These are phyloP conservation scores for Poa pratensis DNA, from an alignment of 176 grass and related monocot genomes.

Conservation along the genomic window DNA sequence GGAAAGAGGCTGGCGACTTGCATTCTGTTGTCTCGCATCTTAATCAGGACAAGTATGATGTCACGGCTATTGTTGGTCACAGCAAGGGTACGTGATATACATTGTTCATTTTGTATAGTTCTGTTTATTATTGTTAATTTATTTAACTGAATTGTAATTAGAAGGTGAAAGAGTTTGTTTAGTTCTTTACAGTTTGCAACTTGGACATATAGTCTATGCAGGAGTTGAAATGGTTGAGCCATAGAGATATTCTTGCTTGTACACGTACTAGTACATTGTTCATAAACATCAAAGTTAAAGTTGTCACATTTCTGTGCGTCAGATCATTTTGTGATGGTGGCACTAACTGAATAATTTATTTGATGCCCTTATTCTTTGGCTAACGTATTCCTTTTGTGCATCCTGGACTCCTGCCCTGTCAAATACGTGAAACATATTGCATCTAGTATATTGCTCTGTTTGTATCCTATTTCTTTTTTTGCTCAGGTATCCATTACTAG, in stretches of 20 bases:
- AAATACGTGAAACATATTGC: neutral
- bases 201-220: neutral
- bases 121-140: neutral
- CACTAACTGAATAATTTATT: conserved; percentile 21
- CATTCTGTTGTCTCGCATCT: conserved; percentile 58
- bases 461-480: neutral
- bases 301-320: conserved; percentile 2
- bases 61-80: conserved; percentile 71
- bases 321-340: conserved; percentile 8
- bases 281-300: neutral
- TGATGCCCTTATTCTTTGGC: neutral
- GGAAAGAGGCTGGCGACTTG: conserved; percentile 70
- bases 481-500: conserved; percentile 1
- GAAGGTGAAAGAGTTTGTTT: conserved; percentile 21
- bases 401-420: neutral
- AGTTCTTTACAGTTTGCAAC: conserved; percentile 3
- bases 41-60: conserved; percentile 61
- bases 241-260: neutral
- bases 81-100: conserved; percentile 68
- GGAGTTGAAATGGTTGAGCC: neutral
- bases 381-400: conserved; percentile 1
- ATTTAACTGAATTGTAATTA: neutral
- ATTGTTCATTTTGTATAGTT: neutral
- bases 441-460: conserved; percentile 1
- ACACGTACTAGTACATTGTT: neutral